These are phyloP conservation scores for Tulasnella calospora DNA, from an alignment of 768 basidiomycete genomes.

Conservation along the genomic window DNA sequence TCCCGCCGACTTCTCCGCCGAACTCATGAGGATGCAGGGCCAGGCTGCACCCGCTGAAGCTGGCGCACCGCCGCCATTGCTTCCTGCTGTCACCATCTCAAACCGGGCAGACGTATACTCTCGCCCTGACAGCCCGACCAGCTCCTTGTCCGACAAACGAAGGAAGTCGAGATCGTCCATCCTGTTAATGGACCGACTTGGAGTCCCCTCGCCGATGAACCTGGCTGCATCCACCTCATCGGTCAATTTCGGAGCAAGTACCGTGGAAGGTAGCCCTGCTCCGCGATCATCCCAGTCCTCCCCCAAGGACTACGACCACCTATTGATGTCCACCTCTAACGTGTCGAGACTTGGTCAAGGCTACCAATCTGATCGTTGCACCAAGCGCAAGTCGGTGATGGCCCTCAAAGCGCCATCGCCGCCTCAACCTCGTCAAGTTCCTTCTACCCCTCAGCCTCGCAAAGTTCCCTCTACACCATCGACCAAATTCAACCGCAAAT, in stretches of 20 bases:
- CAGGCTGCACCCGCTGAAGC: conserved; percentile 41
- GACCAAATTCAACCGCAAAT: not conserved
- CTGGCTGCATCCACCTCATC: conserved; percentile 5
- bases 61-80: conserved; percentile 51
- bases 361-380: conserved; percentile 53
- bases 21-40: conserved; percentile 41
- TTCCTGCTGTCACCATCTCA: conserved; percentile 62
- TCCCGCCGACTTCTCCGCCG: conserved; percentile 60
- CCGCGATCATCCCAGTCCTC: not conserved
- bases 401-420: not conserved
- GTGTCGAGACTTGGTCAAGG: conserved; percentile 77
- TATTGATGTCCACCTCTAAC: conserved; percentile 75
- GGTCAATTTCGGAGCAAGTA: not conserved
- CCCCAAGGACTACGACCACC: conserved; percentile 55
- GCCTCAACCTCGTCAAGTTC: not conserved
- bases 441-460: not conserved
- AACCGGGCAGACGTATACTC: not conserved
- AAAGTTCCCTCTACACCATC: not conserved
- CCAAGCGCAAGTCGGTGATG: not conserved
- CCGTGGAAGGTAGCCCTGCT: not conserved
- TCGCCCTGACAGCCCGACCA: conserved; percentile 3
- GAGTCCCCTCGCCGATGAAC: not conserved
- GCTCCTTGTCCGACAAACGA: not conserved
- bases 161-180: conserved; percentile 32
- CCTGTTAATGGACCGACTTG: not conserved